These are phyloP conservation scores for Dryadomyces quercus-mongolicae DNA, from an alignment of 2,329 filamentous ascomycete genomes.

Conservation along the genomic window DNA sequence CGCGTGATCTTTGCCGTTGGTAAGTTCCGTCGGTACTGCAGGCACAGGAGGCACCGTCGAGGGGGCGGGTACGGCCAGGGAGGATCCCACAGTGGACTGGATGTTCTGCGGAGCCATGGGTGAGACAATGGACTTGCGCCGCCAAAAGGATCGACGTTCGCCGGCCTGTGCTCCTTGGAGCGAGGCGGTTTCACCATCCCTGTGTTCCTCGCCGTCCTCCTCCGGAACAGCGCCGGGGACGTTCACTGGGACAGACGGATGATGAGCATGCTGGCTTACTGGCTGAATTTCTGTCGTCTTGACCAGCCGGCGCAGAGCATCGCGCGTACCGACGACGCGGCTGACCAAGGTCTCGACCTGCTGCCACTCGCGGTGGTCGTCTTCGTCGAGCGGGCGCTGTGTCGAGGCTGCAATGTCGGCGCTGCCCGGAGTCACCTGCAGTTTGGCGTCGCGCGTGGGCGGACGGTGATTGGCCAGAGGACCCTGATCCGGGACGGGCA, in stretches of 20 bases:
- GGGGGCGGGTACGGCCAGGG: slow-evolving; percentile 30
- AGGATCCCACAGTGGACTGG: slow-evolving; percentile 25
- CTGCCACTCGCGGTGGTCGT: slow-evolving; percentile 76
- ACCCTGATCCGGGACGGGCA: neutral
- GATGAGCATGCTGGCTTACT: slow-evolving; percentile 15
- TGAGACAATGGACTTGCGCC: slow-evolving; percentile 60
- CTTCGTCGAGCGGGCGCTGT: slow-evolving; percentile 18
- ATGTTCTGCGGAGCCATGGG: slow-evolving; percentile 27
- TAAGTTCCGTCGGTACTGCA: neutral
- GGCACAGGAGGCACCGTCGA: slow-evolving; percentile 2
- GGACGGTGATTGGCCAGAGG: neutral
- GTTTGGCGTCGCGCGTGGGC: neutral
- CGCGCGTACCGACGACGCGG: slow-evolving; percentile 73
- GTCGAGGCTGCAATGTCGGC: neutral
- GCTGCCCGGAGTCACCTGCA: slow-evolving; percentile 5
- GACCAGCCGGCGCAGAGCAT: slow-evolving; percentile 75
- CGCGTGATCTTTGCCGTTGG: slow-evolving; percentile 12
- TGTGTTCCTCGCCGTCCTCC: slow-evolving; percentile 39
- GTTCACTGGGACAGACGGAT: slow-evolving; percentile 14
- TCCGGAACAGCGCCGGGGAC: slow-evolving; percentile 27
- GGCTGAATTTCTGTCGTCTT: slow-evolving; percentile 63
- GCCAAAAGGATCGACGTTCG: slow-evolving; percentile 78
- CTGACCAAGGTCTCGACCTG: slow-evolving; percentile 78
- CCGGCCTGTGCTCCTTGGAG: slow-evolving; percentile 13
- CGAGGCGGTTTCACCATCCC: slow-evolving; percentile 9